Evolutionary conservation across 225 moss, liverwort and hornwort species (phyloP), one percentile per base, ranked within the genome.

Genomic region (Sphagnum tenellum): DNA sequence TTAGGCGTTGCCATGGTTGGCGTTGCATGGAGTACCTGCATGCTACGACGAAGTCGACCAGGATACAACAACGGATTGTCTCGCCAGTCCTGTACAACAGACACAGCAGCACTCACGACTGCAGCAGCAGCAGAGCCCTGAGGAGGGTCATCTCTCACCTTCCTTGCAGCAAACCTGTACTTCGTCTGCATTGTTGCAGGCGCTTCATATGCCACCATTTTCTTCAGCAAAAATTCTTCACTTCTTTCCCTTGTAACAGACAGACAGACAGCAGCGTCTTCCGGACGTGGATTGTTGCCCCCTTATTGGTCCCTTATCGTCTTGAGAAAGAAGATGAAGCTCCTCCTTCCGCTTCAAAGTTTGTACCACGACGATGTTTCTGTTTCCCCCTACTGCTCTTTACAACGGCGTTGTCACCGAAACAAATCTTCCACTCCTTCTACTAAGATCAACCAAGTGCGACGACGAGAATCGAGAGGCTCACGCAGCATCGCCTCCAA

Each of bases 401-500:
- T 29, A 29, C 29, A 29, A 29, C 29, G 29, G 29, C 29, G 29
- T 29, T 4, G 75, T 64, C 77, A 83, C 56, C 83, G 83, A 72
- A 84, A 84, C 52, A 84, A 80, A 56, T 84, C 83, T 73, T 84
- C 83, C 1, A 84, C 83, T 10, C 83, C 83, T 69, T 84, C 80
- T 13, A 84, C 83, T 7, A 84, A 47, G 4, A 84, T 84, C 55
- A 84, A 75, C 83, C 83, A 84, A 59, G 74, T 73, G 77, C 73
- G 80, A 61, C 72, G 57, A 70, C 83, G 80, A 77, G 77, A 77
- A 75, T 80, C 77, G 56, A 77, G 47, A 44, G 80, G 80, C 66
- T 73, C 77, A 77, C 80, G 77, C 83, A 84, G 83, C 80, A 84
- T 84, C 79, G 77, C 83, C 80, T 80, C 69, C 74, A 77, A 77